These are phyloP conservation scores for Daldinia childiae DNA, from an alignment of 495 filamentous ascomycete species.

Conservation along the genomic window DNA sequence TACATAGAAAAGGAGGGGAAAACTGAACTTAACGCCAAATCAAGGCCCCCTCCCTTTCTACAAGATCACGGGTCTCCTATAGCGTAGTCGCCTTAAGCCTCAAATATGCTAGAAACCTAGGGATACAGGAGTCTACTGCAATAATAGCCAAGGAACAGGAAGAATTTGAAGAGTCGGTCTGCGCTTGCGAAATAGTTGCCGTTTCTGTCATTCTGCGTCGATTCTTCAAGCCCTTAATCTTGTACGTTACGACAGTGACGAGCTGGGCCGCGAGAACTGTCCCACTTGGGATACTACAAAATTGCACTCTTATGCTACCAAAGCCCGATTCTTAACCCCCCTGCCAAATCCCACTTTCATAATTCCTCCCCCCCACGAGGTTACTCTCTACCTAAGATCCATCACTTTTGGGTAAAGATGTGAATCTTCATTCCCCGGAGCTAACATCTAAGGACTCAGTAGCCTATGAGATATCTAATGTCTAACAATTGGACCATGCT, in stretches of 20 bases:
- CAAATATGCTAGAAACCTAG: neutral
- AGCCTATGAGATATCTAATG: conserved; percentile 17
- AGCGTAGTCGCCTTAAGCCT: neutral
- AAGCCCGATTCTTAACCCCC: conserved; percentile 21
- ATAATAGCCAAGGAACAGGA: neutral
- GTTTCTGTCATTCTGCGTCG: conserved; percentile 24
- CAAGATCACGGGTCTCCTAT: conserved; percentile 14
- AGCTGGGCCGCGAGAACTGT: conserved; percentile 25
- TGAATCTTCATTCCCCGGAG: neutral
- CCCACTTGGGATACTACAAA: conserved; percentile 37
- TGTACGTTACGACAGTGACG: conserved; percentile 37
- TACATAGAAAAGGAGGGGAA: conserved; percentile 18
- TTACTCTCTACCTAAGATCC: conserved; percentile 3
- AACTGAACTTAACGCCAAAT: conserved; percentile 6
- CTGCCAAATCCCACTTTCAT: conserved; percentile 18
- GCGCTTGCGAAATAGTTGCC: conserved; percentile 34
- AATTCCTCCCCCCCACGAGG: neutral
- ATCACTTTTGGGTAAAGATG: neutral
- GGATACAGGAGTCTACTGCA: neutral
- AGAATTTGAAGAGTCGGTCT: conserved; percentile 16
- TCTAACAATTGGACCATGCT: neutral
- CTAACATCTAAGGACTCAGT: neutral
- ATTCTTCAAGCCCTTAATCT: conserved; percentile 39
- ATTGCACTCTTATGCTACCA: conserved; percentile 13
- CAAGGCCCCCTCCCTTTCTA: conserved; percentile 24